phyloP scores from a whole-genome alignment of 345 rosid genomes.

The Rhizophora apiculata region DNA sequence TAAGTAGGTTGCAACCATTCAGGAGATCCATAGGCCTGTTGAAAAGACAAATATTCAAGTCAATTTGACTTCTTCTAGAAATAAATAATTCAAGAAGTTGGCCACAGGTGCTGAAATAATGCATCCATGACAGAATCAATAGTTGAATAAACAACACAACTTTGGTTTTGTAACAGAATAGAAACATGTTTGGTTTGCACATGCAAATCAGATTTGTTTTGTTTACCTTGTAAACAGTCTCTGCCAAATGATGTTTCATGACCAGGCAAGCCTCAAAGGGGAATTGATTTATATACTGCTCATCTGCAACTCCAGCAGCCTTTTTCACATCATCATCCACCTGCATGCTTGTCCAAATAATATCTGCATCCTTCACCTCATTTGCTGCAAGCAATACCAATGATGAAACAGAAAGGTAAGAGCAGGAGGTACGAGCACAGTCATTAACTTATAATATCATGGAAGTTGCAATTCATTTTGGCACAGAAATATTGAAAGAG shows the following conservation, averaged over 20 bases:
- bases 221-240: conserved; percentile 73
- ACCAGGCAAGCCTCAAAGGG: conserved; percentile 95
- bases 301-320: conserved; percentile 66
- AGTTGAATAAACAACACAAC: background rate
- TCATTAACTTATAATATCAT: background rate
- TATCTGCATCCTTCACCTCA: conserved; percentile 78
- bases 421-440: background rate
- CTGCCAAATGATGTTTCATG: conserved; percentile 99
- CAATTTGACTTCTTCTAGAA: conserved; percentile 5
- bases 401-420: background rate
- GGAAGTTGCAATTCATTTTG: background rate
- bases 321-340: conserved; percentile 78
- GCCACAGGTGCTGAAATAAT: no score
- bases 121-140: background rate
- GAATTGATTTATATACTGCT: conserved; percentile 75
- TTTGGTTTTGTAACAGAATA: conserved; percentile 5
- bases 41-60: conserved; percentile 17
- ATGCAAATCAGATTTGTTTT: conserved; percentile 2
- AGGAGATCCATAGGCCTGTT: conserved; percentile 77
- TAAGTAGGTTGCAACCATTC: conserved; percentile 90
- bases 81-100: background rate
- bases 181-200: background rate
- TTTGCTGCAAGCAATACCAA: conserved; percentile 45
- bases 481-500: background rate
- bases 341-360: conserved; percentile 89